Base-by-base conservation (phyloP, 306 rosid species). In the Trifolium subterraneum region DNA sequence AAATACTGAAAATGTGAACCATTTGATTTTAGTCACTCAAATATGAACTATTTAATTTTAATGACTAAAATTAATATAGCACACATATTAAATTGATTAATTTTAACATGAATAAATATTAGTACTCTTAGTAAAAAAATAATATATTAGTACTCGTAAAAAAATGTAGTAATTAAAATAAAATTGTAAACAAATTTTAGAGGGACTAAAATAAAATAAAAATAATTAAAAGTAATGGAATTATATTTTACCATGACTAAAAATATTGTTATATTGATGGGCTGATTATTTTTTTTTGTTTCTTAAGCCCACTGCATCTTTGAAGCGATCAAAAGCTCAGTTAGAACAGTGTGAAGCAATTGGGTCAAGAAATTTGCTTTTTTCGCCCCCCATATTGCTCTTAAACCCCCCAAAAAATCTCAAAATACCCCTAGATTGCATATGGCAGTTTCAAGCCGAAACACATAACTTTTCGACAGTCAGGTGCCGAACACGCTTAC, bases 331-430 rank as follows among this genome's bases (percentile, higher is more conserved):
- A 27, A 68, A 84, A 41, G 48, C 68, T 0, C 78, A 80, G 29
- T 29, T 75, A 72, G 89, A 82, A 77, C 50, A 84, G 7, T 84
- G 86, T 31, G 89, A 88, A 74, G 83, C 81, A 52, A 83, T 81
- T 54, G 89, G 90, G 54, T 70, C 85, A 14, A 76, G 77, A n/a
- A n/a, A n/a, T n/a, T n/a, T n/a, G n/a, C n/a, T n/a, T n/a, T n/a
- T n/a, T n/a, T n/a, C n/a, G n/a, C n/a, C n/a, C n/a, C n/a, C n/a
- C n/a, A n/a, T n/a, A n/a, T n/a, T n/a, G n/a, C n/a, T n/a, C n/a
- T n/a, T n/a, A n/a, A n/a, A n/a, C n/a, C n/a, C n/a, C n/a, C n/a
- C n/a, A n/a, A n/a, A n/a, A n/a, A n/a, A n/a, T n/a, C n/a, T n/a
- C n/a, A n/a, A n/a, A n/a, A n/a, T n/a, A n/a, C n/a, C n/a, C n/a